Percentiles rank a stretch among this genome's conserved stretches.
These are phyloP conservation scores for Wickerhamomyces pijperi DNA, from an alignment of 805 yeast genomes.

Conservation along the genomic window DNA sequence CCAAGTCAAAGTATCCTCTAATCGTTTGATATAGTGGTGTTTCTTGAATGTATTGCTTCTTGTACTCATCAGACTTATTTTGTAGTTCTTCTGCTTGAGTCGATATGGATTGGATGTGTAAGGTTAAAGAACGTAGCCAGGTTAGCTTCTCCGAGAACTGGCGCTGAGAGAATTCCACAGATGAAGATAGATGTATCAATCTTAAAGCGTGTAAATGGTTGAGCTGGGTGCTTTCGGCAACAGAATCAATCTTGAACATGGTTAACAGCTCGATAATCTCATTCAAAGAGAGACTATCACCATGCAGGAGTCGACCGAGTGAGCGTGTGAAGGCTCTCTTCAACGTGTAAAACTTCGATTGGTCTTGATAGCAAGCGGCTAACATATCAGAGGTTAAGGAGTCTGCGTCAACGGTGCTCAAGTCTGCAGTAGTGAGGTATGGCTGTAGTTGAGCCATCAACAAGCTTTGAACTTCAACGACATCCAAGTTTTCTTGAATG, in stretches of 20 bases:
- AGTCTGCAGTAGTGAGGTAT: constrained; percentile 20
- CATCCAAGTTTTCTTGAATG: constrained; percentile 39
- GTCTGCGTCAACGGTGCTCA: constrained; percentile 15
- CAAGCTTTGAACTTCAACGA: constrained; percentile 37
- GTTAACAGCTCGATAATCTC: constrained; percentile 45
- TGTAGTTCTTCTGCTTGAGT: no score
- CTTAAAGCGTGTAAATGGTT: constrained; percentile 38
- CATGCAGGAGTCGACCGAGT: constrained; percentile 9
- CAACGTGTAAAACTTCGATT: no score
- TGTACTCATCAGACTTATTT: neutral
- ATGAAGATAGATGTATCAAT: constrained; percentile 29
- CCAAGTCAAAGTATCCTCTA: neutral
- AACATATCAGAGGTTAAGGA: constrained; percentile 16
- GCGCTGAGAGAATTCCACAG: constrained; percentile 18
- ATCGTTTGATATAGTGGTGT: neutral
- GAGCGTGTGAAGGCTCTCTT: constrained; percentile 21
- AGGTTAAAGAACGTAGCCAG: constrained; percentile 48
- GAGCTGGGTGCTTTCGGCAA: constrained; percentile 18
- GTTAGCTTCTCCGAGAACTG: constrained; percentile 25
- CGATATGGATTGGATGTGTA: no score
- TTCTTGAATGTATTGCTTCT: neutral
- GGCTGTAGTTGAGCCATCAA: constrained; percentile 20
- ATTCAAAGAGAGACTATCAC: constrained; percentile 25
- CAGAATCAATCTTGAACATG: constrained; percentile 29
- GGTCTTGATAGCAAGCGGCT: neutral